These are phyloP conservation scores for Podospora appendiculata DNA, from an alignment of 495 filamentous ascomycete genomes.

Conservation along the genomic window DNA sequence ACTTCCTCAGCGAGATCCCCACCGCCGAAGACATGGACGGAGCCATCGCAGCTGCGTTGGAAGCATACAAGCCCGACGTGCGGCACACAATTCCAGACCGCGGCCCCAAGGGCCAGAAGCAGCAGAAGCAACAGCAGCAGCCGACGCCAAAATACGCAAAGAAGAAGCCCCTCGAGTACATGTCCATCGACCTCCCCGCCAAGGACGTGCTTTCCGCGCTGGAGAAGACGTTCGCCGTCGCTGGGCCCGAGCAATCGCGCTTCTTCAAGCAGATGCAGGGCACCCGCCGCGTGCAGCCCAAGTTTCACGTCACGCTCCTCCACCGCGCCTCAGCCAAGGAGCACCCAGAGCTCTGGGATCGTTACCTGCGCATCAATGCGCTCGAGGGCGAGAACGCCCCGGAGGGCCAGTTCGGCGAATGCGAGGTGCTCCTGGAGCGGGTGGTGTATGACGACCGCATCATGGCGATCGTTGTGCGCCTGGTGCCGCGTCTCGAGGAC, in stretches of 20 bases:
- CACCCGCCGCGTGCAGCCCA: slow-evolving; percentile 62
- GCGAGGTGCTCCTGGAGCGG: slow-evolving; percentile 45
- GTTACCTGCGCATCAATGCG: slow-evolving; percentile 47
- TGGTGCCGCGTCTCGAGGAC: slow-evolving; percentile 31
- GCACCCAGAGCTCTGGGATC: slow-evolving; percentile 61
- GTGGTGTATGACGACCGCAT: slow-evolving; percentile 74
- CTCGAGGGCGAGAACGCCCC: slow-evolving; percentile 22
- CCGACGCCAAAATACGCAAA: slow-evolving; percentile 35
- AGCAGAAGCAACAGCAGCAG: slow-evolving; percentile 30
- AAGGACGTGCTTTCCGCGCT: slow-evolving; percentile 53
- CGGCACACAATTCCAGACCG: slow-evolving; percentile 59
- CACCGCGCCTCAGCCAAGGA: slow-evolving; percentile 58
- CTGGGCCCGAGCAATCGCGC: slow-evolving; percentile 39
- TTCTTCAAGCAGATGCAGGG: slow-evolving; percentile 73
- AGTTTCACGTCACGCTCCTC: slow-evolving; percentile 93
- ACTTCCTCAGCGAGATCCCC: slow-evolving; percentile 65
- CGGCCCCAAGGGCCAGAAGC: slow-evolving; percentile 26
- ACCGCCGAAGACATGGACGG: slow-evolving; percentile 65
- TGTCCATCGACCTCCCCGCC: slow-evolving; percentile 58
- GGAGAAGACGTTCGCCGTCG: slow-evolving; percentile 55
- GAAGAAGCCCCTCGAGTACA: slow-evolving; percentile 66
- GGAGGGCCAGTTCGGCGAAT: slow-evolving; percentile 33
- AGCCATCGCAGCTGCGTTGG: slow-evolving; percentile 68
- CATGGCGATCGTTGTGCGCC: slow-evolving; percentile 80
- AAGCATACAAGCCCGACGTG: slow-evolving; percentile 69